Evolutionary conservation across 352 stramenopile genomes (phyloP).

Genomic region (Pythium biforme): DNA sequence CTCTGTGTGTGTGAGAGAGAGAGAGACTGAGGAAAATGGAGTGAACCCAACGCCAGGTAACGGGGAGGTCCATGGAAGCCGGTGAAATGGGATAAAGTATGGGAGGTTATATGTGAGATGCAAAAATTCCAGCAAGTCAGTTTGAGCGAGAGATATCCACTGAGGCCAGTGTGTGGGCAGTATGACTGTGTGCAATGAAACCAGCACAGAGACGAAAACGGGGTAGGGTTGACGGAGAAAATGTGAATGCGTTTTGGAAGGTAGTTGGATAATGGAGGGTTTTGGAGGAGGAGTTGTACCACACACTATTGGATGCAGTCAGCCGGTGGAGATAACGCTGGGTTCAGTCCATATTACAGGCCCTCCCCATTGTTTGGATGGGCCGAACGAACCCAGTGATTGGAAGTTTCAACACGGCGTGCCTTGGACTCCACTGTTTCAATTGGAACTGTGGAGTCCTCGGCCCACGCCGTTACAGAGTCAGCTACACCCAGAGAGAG

Average conservation of each 20-base stretch:
- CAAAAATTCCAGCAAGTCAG: conserved; percentile 2
- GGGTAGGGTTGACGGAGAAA: neutral
- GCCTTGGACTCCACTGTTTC: too few relatives aligned
- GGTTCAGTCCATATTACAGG: neutral
- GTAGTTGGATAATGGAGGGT: neutral
- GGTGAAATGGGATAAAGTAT: neutral
- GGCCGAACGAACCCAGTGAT: neutral
- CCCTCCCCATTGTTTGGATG: neutral
- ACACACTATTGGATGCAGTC: neutral
- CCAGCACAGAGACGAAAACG: neutral
- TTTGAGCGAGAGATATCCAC: neutral
- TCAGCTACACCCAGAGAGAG: too few relatives aligned
- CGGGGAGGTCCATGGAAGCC: neutral
- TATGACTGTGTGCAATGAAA: too few relatives aligned
- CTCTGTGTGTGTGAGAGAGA: neutral
- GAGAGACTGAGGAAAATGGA: neutral
- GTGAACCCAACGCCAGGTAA: neutral
- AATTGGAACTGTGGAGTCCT: too few relatives aligned
- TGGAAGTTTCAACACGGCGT: neutral
- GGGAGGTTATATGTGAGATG: neutral
- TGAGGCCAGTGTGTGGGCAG: too few relatives aligned
- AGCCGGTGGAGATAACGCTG: neutral
- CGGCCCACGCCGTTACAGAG: too few relatives aligned
- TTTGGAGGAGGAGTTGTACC: too few relatives aligned
- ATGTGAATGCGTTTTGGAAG: neutral